Evolutionary conservation across 768 basidiomycete genomes (phyloP), one percentile per base, ranked within the genome.

Genomic region (Mycena latifolia): DNA sequence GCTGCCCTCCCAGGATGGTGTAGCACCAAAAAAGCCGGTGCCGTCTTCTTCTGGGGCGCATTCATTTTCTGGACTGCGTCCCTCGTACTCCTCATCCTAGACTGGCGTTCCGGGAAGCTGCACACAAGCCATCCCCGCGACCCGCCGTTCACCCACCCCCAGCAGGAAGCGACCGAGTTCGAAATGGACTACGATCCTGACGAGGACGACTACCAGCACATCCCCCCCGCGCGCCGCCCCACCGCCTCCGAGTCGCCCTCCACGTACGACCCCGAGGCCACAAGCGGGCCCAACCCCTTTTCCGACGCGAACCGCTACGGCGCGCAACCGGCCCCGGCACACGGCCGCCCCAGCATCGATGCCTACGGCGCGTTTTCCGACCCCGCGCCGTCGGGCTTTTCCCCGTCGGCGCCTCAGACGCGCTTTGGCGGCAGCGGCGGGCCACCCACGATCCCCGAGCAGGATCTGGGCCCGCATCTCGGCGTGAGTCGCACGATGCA

Each of bases 321-420:
- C 17, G 78, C 77, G 10, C 46, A 5, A 5, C 71, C 80, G 27
- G 74, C 52, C 61, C 69, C 66, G 68, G 76, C 63, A 56, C 69
- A 65, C 53, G 82, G 84, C 12, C 84, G 92, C 41, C 89, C 87
- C 10, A 94, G 92, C 69, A 88, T 96, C 79, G 95, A 96, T 71
- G 88, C 89, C 18, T 96, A 96, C 72, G 95, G 95, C 51, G 95
- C 94, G 27, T 97, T 96, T 79, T 92, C 90, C 0, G 95, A 96
- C 72, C 93, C 94, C 43, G 87, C 93, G 0, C 94, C 95, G 1
- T 87, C 83, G 61, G 94, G 92, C 25, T 95, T 90, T 70, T 76
- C 80, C 2, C 78, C 76, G 29, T 76, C 73, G 12, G 63, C 75
- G 20, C 75, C 77, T 5, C 35, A 46, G 10, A 15, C 58, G 35